Evolutionary conservation across 2,329 filamentous ascomycete genomes (phyloP).

Genomic region (Pestalotiopsis sp.): DNA sequence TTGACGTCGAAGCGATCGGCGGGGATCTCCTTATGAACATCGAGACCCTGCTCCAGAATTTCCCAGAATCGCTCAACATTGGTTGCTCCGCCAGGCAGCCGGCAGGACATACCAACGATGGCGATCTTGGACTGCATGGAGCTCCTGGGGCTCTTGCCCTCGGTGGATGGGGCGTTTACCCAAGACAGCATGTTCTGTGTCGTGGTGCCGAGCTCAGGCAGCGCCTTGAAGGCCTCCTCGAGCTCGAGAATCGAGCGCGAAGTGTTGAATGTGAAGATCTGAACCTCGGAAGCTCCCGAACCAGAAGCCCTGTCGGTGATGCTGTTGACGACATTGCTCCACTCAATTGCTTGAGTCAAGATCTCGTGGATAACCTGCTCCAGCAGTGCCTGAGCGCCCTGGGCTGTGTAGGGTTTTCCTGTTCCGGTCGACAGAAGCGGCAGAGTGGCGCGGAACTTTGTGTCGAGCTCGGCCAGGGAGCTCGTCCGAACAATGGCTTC

Average conservation of each 20-base stretch:
- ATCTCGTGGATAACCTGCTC: slow-evolving; percentile 22
- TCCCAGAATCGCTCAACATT: slow-evolving; percentile 64
- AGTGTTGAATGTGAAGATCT: slow-evolving; percentile 26
- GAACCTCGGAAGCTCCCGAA: slow-evolving; percentile 14
- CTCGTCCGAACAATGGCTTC: slow-evolving; percentile 22
- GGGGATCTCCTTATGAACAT: slow-evolving; percentile 51
- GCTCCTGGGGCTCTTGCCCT: slow-evolving; percentile 5
- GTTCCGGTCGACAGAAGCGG: slow-evolving; percentile 23
- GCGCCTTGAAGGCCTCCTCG: slow-evolving; percentile 20
- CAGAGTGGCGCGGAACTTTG: slow-evolving; percentile 17
- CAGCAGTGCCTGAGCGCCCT: slow-evolving; percentile 1
- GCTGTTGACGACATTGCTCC: slow-evolving; percentile 27
- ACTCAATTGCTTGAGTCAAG: slow-evolving; percentile 28
- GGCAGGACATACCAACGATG: slow-evolving; percentile 65
- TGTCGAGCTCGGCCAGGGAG: slow-evolving; percentile 1
- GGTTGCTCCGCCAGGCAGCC: slow-evolving; percentile 61
- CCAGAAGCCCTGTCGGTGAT: slow-evolving; percentile 15
- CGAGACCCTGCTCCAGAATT: slow-evolving; percentile 59
- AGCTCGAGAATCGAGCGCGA: slow-evolving; percentile 29
- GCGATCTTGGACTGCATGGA: slow-evolving; percentile 56
- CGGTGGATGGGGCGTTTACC: slow-evolving; percentile 11
- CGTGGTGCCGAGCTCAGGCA: not conserved
- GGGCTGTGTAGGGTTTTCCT: slow-evolving; percentile 24
- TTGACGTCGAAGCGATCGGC: slow-evolving; percentile 13
- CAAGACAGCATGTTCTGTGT: slow-evolving; percentile 21